Evolutionary conservation across 148 eudicot species (phyloP).

Genomic region (Talinum fruticosum): DNA sequence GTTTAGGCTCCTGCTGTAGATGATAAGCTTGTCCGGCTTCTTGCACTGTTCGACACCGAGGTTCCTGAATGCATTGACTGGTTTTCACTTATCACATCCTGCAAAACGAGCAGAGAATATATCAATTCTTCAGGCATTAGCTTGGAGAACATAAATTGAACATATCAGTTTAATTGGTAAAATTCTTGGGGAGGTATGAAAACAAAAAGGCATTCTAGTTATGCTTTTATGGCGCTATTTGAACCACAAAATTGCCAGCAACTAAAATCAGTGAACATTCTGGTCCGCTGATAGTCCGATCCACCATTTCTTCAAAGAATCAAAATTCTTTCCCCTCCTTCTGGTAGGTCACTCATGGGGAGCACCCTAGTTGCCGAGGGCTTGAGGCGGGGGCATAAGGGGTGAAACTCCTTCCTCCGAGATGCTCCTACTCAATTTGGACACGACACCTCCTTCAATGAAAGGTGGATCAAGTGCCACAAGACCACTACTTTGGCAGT

Average conservation of each 20-base stretch:
- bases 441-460: not conserved
- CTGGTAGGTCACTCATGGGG: not conserved
- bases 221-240: not conserved
- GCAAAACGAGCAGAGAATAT: slow-evolving; percentile 10
- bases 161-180: not conserved
- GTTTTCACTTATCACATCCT: slow-evolving; percentile 31
- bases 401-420: not conserved
- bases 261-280: too few relatives aligned
- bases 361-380: not conserved
- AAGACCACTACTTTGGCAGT: not conserved
- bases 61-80: slow-evolving; percentile 10
- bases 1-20: slow-evolving; percentile 4
- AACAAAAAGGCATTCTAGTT: too few relatives aligned
- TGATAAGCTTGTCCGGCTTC: slow-evolving; percentile 17
- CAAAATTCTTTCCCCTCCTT: not conserved
- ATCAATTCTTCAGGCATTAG: not conserved
- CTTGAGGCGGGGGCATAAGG: not conserved
- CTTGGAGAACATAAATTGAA: not conserved
- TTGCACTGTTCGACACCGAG: slow-evolving; percentile 10
- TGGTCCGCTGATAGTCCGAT: too few relatives aligned
- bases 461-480: not conserved
- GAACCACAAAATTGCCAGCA: not conserved
- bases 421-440: not conserved
- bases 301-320: not conserved
- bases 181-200: not conserved